phyloP scores from a whole-genome alignment of 1,139 yeast species.

The Hemisphaericaspora xylanilytica region DNA sequence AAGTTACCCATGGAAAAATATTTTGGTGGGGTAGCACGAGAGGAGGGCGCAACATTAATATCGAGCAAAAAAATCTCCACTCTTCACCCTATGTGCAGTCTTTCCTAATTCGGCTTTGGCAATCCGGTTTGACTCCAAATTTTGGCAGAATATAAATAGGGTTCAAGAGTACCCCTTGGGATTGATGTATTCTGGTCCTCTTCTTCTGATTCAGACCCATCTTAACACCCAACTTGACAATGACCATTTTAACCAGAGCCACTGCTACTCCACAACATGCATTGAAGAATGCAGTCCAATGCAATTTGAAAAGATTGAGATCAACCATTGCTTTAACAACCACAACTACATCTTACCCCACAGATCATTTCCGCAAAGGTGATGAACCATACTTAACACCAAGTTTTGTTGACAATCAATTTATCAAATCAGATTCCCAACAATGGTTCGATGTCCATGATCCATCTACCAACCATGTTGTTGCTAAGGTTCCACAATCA shows the following conservation, averaged over 20 bases:
- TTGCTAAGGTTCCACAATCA: conserved; percentile 70
- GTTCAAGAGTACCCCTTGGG: too few species aligned
- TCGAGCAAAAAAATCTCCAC: neutral
- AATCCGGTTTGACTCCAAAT: conserved; percentile 1
- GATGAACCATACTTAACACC: conserved; percentile 53
- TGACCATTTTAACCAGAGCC: conserved; percentile 14
- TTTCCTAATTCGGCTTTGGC: conserved; percentile 4
- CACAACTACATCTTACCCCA: conserved; percentile 41
- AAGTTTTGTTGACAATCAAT: conserved; percentile 56
- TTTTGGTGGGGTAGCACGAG: neutral
- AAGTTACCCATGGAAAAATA: conserved; percentile 1
- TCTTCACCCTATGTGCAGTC: neutral
- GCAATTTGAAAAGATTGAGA: conserved; percentile 17
- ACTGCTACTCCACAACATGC: conserved; percentile 4
- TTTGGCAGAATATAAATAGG: neutral
- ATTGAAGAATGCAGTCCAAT: conserved; percentile 7
- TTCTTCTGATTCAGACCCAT: neutral
- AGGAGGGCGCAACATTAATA: too few species aligned
- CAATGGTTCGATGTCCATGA: conserved; percentile 74
- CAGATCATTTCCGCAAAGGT: conserved; percentile 38
- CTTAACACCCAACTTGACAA: neutral
- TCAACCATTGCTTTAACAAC: conserved; percentile 28
- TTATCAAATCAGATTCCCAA: conserved; percentile 52
- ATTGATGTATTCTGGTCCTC: too few species aligned
- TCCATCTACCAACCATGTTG: conserved; percentile 71